Base-by-base conservation (phyloP, 2,329 filamentous ascomycete genomes). In the Diaporthe batatas region DNA sequence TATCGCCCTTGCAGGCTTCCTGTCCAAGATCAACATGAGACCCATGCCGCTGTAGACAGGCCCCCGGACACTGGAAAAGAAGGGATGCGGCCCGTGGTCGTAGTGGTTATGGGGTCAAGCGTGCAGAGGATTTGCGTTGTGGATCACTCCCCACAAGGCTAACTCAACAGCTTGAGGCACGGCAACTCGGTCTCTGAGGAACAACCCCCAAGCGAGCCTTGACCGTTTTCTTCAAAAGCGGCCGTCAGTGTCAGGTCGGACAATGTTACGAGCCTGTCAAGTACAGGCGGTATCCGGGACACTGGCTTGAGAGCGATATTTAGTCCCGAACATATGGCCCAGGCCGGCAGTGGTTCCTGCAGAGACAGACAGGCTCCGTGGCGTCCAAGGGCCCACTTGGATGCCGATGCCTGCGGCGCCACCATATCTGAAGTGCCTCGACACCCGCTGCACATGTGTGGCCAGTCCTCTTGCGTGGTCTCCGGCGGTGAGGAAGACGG, bases 41-140 rank as follows among this genome's bases (percentile, higher is more conserved):
- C 44, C 21, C 29, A 49, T 34, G 29, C 21, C 59, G 23, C 2
- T 6, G 6, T 2, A 2, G 16, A 21, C 25, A 44, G 23, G 42
- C 59, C 39, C 42, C 42, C 25, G 42, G 4, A 23, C 6, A 2
- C 18, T 42, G 59, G 59, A 49, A 49, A 4, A 34, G 42, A 32
- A 64, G 25, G 59, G 39, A 25, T 21, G 14, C 59, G 59, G 59
- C 42, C 59, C 59, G 59, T 34, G 25, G 59, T 64, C 21, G 59
- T 49, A 64, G 39, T 49, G 23, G 1, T 64, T 64, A 64, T 64
- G 59, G 59, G 49, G 59, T 16, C 18, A 1, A 34, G 25, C 12
- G 21, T n/a, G 25, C 59, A 5, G 11, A 4, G 39, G 58, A 64
- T 64, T 29, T 34, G 42, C 25, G 59, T 23, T 64, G 59, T 64